Evolutionary conservation across 495 filamentous ascomycete genomes (phyloP), one percentile per base, ranked within the genome.

Genomic region (Aspergillus leporis): DNA sequence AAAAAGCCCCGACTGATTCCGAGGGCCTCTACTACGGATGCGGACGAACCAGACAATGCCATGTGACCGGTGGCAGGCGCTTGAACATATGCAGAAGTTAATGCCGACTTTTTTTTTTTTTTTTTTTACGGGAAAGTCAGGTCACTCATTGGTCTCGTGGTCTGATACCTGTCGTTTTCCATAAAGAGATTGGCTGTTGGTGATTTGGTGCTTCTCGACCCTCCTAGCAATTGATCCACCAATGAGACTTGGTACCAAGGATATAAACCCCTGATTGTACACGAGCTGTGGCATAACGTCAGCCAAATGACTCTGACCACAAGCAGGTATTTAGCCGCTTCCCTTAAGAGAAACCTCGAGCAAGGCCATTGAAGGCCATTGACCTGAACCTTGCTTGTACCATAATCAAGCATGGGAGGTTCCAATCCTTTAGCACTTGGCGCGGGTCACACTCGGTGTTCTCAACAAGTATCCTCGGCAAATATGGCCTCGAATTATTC

Each of bases 1-100:
- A 76, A 76, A 56, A 70, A 66, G 51, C 69, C 66, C 50, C 68
- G 58, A 54, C 32, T 68, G 52, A 48, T 54, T 46, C 65, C 56
- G 18, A 55, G 49, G 32, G 56, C 51, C 1, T 70, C 65, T 31
- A 61, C 61, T n/a, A 68, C 64, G 0, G 72, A 70, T 25, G 47
- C 60, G 36, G 72, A 73, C 22, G 67, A 70, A 43, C n/a, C 53
- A 13, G 69, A 71, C 21, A 60, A 61, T 13, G 50, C 40, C 43
- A 14, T 18, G 53, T 62, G 54, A 53, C n/a, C 31, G 22, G n/a
- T 14, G 16, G 38, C 32, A 50, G 48, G 45, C 18, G 40, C 14
- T 34, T 28, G 36, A n/a, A 12, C 7, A 13, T 31, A 16, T 8
- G 0, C 5, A 25, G 28, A 5, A 7, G 16, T 34, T 16, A n/a